Base-by-base conservation (phyloP, 257 asterid genomes). In the Anisodus tanguticus region DNA sequence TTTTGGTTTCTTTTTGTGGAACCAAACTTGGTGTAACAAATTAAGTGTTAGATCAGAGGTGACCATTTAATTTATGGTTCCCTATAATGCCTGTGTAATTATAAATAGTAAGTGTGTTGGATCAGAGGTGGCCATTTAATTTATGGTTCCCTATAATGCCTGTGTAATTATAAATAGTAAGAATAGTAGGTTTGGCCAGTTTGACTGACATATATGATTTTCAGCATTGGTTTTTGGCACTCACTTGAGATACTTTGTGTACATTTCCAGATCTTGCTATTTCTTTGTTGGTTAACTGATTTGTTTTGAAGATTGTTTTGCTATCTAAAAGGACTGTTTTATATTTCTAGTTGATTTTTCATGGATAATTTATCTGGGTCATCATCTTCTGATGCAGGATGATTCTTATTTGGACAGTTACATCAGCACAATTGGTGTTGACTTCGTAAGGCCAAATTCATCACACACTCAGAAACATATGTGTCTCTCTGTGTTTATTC, bases 381-480 rank as follows among this genome's bases (percentile, higher is more conserved):
- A 60, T 60, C 35, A 60, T 58, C 64, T 17, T 58, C n/a, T 58
- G 64, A 22, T 80, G 67, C 94, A 93, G 97, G 97, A 93, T 71
- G 96, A 93, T 86, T 93, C 97, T 8, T 92, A 93, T 81, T 86
- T 93, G 88, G 97, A 93, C 83, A 93, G 96, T 89, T 93, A 92
- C 91, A 93, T 93, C 87, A 92, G 96, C 88, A 93, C 96, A 59
- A 93, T 93, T 84, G 96, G 97, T 81, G 97, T 93, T 8, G 97
- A 93, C 89, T 93, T 93, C 87, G 97, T 93, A 88, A 93, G 96
- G 39, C 83, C 53, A 83, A 80, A 5, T 13, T 70, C 83, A 64
- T 67, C 22, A 4, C 5, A 7, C 67, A n/a, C 67, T n/a, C 35
- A 60, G 67, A 60, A n/a, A 7, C 67, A 60, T 58, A 58, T n/a